Evolutionary conservation across 2,329 filamentous ascomycete genomes (phyloP), one percentile per base, ranked within the genome.

Genomic region (Alternaria sp.): DNA sequence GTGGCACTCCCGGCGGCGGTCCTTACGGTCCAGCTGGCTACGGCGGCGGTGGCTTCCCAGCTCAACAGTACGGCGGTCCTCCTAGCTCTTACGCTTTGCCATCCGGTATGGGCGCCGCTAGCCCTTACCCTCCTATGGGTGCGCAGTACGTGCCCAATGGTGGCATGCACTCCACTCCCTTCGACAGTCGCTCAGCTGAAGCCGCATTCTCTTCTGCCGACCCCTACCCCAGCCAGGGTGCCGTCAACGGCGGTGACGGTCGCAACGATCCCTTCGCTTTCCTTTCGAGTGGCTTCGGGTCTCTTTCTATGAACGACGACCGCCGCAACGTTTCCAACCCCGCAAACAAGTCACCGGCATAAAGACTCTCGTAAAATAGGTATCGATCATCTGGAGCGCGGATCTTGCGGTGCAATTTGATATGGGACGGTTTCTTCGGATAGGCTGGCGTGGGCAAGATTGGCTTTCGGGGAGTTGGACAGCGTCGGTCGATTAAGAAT

Each of bases 141-240:
- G 92, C 91, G 40, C 91, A 93, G 73, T 97, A 90, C 72, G 90
- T 90, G 62, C 90, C 91, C 46, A 90, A 89, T 59, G 91, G 90
- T 43, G 89, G 90, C 56, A 90, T 93, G 71, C 93, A 96, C 81
- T 91, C 92, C 23, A 91, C 91, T 45, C 92, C 93, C 12, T 98
- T 99, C 76, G 94, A 97, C 77, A 96, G 93, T 84, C 92, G 94
- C 67, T 92, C 93, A 66, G 93, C 95, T 15, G 95, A 98, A 83
- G 93, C 93, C 64, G 95, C 96, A 25, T 99, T 99, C 85, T 92
- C 93, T 77, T 92, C 92, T 44, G 93, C 93, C 43, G 90, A 90
- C 72, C 95, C 96, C 71, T 92, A 92, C 59, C 90, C 90, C 15
- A 92, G 91, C 47, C 90, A 90, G 64, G 92, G 91, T 44, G 89